Evolutionary conservation across 169 alveolate species (phyloP).

Genomic region (Perkinsus chesapeaki): DNA sequence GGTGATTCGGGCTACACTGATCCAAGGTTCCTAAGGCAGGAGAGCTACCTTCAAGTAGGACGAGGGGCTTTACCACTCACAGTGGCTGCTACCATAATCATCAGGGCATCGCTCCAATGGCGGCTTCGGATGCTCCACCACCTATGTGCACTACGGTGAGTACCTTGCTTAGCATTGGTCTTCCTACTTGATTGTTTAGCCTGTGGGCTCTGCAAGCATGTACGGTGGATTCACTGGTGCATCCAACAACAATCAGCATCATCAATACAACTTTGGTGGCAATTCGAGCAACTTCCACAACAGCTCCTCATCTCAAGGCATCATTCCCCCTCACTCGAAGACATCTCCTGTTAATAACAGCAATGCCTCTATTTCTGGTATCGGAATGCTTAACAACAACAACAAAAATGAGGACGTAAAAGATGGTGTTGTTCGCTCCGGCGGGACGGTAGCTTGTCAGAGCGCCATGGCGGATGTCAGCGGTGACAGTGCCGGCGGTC

Average conservation of each 20-base stretch:
- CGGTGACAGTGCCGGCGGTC: neutral
- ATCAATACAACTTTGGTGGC: neutral
- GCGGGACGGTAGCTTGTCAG: neutral
- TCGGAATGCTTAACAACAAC: neutral
- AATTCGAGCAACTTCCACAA: neutral
- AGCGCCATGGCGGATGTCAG: neutral
- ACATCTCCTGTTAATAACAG: neutral
- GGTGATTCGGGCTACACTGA: neutral
- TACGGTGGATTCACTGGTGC: neutral
- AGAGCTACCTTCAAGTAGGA: neutral
- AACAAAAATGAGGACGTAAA: neutral
- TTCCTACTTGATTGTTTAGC: neutral
- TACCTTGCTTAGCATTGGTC: neutral
- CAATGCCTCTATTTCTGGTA: neutral
- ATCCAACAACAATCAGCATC: neutral
- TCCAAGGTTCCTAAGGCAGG: neutral
- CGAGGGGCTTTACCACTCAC: neutral
- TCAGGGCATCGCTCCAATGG: neutral
- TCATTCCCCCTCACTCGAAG: neutral
- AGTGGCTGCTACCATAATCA: neutral
- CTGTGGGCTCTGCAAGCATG: neutral
- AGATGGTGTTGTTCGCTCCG: no score
- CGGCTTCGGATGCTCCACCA: neutral
- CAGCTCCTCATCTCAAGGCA: neutral
- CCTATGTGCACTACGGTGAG: neutral